Evolutionary conservation across 768 basidiomycete species (phyloP), one percentile per base, ranked within the genome.

Genomic region (Candolleomyces eurysporus): DNA sequence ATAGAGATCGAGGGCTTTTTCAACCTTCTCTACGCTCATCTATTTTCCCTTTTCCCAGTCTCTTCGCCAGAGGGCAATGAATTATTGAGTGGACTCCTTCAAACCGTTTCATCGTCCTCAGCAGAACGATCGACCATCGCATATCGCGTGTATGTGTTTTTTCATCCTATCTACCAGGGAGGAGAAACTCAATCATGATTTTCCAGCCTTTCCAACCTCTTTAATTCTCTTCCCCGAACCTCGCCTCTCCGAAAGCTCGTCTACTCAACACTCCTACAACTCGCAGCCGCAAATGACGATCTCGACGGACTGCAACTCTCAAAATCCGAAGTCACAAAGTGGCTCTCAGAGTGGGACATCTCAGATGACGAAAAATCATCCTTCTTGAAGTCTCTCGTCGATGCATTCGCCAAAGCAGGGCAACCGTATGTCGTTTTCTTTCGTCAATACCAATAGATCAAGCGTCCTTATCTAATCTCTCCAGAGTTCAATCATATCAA

Each of bases 1-100:
- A 14, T 57, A 76, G 75, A 94, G 75, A 86, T 87, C 64, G 91
- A 94, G 75, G 92, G 92, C 19, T 94, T 93, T 73, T 94, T 92
- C 80, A 93, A 93, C 73, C 80, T 94, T 39, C 70, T 94, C 48
- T 89, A 84, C 67, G 83, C 91, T 3, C 90, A 93, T 75, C 69
- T 92, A 43, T 81, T 90, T 64, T 73, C 81, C 10, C 75, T 90
- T 26, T 88, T 84, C 73, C 73, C 84, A 7, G 62, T 75, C 51
- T 80, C 84, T 59, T 81, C 85, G 5, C 70, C 82, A 17, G 85
- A 88, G 71, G 78, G 78, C n/a, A 83, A 77, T 67, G 71, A 79
- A 57, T 81, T 82, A 65, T 67, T 88, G 48, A 68, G 73, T 16
- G 69, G 75, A 31, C 76, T 92, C 51, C 73, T 89, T 50, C 74